Percentiles rank a stretch among this genome's conserved stretches.
Conservation (phyloP, 2,329 filamentous ascomycete genomes). For the Rhinocladiella similis region DNA sequence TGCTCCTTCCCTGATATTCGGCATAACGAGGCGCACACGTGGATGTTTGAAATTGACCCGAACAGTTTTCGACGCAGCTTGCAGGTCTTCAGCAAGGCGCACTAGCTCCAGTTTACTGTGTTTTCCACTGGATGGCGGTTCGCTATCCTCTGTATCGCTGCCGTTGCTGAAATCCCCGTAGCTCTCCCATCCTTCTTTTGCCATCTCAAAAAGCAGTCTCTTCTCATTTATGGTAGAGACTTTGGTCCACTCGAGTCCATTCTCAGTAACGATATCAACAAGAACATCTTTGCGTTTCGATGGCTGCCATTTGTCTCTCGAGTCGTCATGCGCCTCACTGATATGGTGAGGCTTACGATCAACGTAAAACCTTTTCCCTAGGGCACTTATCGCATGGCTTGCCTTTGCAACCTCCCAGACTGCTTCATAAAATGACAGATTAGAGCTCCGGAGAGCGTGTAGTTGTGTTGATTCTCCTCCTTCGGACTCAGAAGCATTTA, state of each 20-base stretch:
- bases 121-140: constrained; percentile 40
- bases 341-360: no score
- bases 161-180: constrained; percentile 42
- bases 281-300: constrained; percentile 50
- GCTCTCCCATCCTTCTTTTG: constrained; percentile 64
- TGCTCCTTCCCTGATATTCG: constrained; percentile 55
- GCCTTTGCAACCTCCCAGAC: constrained; percentile 64
- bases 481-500: constrained; percentile 18
- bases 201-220: constrained; percentile 66
- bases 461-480: constrained; percentile 34
- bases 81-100: constrained; percentile 59
- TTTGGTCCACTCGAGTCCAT: constrained; percentile 67
- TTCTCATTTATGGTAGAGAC: constrained; percentile 66
- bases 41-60: constrained; percentile 62
- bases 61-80: constrained; percentile 54
- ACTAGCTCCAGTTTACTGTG: constrained; percentile 60
- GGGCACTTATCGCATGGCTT: constrained; percentile 56
- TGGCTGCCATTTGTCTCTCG: not conserved
- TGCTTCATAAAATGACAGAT: constrained; percentile 64
- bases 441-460: constrained; percentile 65
- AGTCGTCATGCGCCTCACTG: not conserved
- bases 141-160: constrained; percentile 29
- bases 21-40: constrained; percentile 60
- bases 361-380: constrained; percentile 54
- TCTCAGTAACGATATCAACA: constrained; percentile 65